Conservation (phyloP, 768 basidiomycete genomes). For the Suillus luteus region DNA sequence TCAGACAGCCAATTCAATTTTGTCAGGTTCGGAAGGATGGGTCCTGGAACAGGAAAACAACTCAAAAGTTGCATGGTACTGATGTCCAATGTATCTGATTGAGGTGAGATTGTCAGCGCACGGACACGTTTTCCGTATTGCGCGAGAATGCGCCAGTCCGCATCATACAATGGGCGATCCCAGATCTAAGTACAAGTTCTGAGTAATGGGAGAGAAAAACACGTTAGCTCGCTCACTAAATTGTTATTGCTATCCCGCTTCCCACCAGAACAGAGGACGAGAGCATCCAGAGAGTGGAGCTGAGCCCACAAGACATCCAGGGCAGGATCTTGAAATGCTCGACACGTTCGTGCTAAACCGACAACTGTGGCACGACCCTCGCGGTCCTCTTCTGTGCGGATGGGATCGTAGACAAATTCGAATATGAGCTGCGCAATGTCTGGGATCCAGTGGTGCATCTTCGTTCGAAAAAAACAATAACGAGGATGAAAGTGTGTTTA, state of each 20-base stretch:
- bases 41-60: constrained; percentile 8
- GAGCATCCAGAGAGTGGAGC: constrained; percentile 9
- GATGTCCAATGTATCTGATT: background rate
- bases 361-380: constrained; percentile 1
- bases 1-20: constrained; percentile 23
- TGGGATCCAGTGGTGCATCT: constrained; percentile 11
- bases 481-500: background rate
- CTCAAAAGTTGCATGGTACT: constrained; percentile 2
- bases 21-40: constrained; percentile 30
- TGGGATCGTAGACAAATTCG: constrained; percentile 18
- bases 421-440: constrained; percentile 29
- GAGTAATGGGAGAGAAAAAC: background rate
- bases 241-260: background rate
- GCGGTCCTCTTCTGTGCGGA: background rate
- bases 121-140: constrained; percentile 7
- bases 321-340: constrained; percentile 11
- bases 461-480: background rate
- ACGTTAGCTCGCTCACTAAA: background rate
- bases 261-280: constrained; percentile 9
- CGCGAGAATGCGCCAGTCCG: constrained; percentile 6
- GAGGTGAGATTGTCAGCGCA: background rate
- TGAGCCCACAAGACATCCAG: constrained; percentile 11
- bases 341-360: constrained; percentile 8
- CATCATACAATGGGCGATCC: constrained; percentile 7
- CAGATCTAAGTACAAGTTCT: constrained; percentile 2